These are phyloP conservation scores for Didymella pomorum DNA, from an alignment of 2,329 filamentous ascomycete species.

Conservation along the genomic window DNA sequence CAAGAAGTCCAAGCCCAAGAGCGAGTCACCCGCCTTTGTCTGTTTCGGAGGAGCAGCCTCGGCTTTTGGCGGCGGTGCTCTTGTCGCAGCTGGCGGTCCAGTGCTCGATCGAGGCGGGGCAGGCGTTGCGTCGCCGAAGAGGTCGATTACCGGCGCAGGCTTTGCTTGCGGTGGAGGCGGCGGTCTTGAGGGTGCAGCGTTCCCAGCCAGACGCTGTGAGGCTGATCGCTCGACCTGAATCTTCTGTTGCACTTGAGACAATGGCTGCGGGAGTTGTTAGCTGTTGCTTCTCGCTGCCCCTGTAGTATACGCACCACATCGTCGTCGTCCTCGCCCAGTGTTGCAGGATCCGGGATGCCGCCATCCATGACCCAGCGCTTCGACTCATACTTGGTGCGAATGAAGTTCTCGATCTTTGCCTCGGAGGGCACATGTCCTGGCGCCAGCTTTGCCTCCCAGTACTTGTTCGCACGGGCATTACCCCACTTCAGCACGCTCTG, in stretches of 20 bases:
- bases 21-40: constrained; percentile 80
- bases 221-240: constrained; percentile 70
- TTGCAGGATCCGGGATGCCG: constrained; percentile 88
- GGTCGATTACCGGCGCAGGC: constrained; percentile 65
- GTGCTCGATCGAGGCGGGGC: constrained; percentile 74
- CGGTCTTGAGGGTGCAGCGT: constrained; percentile 39
- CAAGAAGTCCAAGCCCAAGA: constrained; percentile 92
- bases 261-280: constrained; percentile 56
- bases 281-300: neutral
- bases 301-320: constrained; percentile 69
- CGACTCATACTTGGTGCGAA: constrained; percentile 97
- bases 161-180: constrained; percentile 47
- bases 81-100: constrained; percentile 65
- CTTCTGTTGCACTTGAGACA: constrained; percentile 73
- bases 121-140: constrained; percentile 81
- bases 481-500: constrained; percentile 95
- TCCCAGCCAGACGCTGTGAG: constrained; percentile 59
- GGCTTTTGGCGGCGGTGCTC: constrained; percentile 69
- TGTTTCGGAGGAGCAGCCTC: constrained; percentile 66
- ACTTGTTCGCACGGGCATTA: constrained; percentile 94
- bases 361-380: constrained; percentile 99
- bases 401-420: constrained; percentile 99
- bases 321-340: constrained; percentile 82
- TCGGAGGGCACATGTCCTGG: constrained; percentile 92
- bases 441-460: constrained; percentile 96